Evolutionary conservation across 768 basidiomycete species (phyloP).

Genomic region (Mycena crocata): DNA sequence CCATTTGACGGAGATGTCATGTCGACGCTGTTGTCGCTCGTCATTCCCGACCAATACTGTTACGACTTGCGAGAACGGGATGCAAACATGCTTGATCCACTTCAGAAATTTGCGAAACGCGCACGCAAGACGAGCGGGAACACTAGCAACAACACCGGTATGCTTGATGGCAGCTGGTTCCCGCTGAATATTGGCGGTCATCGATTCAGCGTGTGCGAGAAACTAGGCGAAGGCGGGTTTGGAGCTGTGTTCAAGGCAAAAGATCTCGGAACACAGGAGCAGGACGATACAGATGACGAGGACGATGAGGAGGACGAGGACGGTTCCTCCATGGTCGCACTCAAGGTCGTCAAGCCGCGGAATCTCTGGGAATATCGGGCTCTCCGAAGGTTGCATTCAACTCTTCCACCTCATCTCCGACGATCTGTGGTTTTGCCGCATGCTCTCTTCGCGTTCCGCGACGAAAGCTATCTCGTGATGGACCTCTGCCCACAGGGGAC

Average conservation of each 20-base stretch:
- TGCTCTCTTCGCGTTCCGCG: slow-evolving; percentile 83
- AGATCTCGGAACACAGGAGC: slow-evolving; percentile 62
- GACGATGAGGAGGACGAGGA: slow-evolving; percentile 65
- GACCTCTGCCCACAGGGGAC: slow-evolving; percentile 93
- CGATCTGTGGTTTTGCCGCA: slow-evolving; percentile 82
- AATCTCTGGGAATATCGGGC: slow-evolving; percentile 95
- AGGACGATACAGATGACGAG: slow-evolving; percentile 64
- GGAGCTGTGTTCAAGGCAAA: slow-evolving; percentile 93
- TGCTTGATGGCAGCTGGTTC: slow-evolving; percentile 56
- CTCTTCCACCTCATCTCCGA: slow-evolving; percentile 68
- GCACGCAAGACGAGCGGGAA: slow-evolving; percentile 55
- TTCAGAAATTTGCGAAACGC: slow-evolving; percentile 80
- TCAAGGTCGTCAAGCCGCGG: slow-evolving; percentile 92
- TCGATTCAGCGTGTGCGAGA: slow-evolving; percentile 79
- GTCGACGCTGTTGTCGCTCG: slow-evolving; percentile 69
- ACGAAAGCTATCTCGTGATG: slow-evolving; percentile 92
- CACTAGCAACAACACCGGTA: slow-evolving; percentile 45
- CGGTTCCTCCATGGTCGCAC: slow-evolving; percentile 72
- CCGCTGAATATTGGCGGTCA: slow-evolving; percentile 71
- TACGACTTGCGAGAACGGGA: slow-evolving; percentile 67
- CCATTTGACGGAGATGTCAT: slow-evolving; percentile 80
- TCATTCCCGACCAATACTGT: slow-evolving; percentile 70
- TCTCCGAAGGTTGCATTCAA: slow-evolving; percentile 79
- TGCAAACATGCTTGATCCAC: slow-evolving; percentile 68
- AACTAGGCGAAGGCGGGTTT: slow-evolving; percentile 97